These are phyloP conservation scores for Rhodotorula diobovata DNA, from an alignment of 768 basidiomycete genomes.

Conservation along the genomic window DNA sequence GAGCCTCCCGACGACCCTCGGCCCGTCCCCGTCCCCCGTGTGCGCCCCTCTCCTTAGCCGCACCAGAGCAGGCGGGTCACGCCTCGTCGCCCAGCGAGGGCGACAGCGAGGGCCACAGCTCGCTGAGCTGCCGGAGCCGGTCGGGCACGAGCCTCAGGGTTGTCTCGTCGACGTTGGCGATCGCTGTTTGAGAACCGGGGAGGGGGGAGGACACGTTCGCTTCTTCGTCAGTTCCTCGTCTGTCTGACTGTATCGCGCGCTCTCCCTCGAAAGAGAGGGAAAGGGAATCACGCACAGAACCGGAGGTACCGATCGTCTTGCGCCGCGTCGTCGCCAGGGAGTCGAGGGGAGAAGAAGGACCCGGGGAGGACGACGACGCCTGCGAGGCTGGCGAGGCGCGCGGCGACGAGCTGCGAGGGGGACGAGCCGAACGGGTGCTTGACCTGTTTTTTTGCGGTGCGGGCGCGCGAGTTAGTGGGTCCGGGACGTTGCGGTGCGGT, in stretches of 20 bases:
- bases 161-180: constrained; percentile 28
- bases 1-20: too few species aligned
- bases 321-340: constrained; percentile 7
- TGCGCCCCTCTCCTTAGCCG: too few species aligned
- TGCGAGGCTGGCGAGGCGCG: constrained; percentile 57
- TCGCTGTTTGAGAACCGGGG: too few species aligned
- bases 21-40: too few species aligned
- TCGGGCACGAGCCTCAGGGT: constrained; percentile 10
- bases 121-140: constrained; percentile 17
- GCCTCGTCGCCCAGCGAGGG: neutral
- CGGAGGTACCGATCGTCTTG: constrained; percentile 34
- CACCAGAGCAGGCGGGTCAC: neutral
- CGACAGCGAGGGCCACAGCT: constrained; percentile 20
- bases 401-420: constrained; percentile 58
- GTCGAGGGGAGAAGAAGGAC: constrained; percentile 29
- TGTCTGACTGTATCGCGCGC: too few species aligned
- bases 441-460: too few species aligned
- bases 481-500: neutral
- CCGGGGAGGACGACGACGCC: constrained; percentile 67
- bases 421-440: constrained; percentile 57
- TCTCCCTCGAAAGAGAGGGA: neutral
- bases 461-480: too few species aligned
- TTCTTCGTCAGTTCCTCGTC: neutral
- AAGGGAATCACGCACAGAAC: constrained; percentile 18
- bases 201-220: too few species aligned